phyloP scores from a whole-genome alignment of 805 yeast genomes.

The Tetrapisispora fleetii region DNA sequence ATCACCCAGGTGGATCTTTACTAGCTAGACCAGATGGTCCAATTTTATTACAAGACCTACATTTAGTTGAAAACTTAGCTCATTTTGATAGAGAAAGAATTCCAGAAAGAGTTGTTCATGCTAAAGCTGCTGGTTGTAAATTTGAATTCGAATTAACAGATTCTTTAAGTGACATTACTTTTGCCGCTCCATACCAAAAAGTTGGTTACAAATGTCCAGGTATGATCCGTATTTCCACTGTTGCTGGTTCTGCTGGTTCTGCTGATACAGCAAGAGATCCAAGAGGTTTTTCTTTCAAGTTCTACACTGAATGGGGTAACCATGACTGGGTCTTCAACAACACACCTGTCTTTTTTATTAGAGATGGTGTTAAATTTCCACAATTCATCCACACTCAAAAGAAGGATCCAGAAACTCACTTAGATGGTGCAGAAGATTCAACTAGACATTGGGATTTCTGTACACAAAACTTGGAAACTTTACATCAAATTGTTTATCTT shows the following conservation, averaged over 20 bases:
- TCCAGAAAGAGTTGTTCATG: conserved; percentile 61
- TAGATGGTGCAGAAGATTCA: conserved; percentile 37
- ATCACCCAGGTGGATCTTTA: conserved; percentile 46
- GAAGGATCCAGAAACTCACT: conserved; percentile 54
- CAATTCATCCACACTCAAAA: conserved; percentile 84
- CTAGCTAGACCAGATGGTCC: conserved; percentile 50
- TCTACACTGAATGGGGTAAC: conserved; percentile 78
- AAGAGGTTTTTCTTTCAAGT: conserved; percentile 72
- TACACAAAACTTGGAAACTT: conserved; percentile 43
- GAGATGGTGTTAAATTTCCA: conserved; percentile 73
- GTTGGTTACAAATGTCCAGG: conserved; percentile 36
- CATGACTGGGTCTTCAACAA: conserved; percentile 79
- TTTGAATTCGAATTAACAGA: conserved; percentile 52
- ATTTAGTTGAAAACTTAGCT: conserved; percentile 45
- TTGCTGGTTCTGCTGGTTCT: conserved; percentile 77
- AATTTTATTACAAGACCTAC: conserved; percentile 46
- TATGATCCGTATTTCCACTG: conserved; percentile 56
- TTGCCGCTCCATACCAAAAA: conserved; percentile 34
- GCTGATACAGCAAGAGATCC: conserved; percentile 84
- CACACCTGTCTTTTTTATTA: conserved; percentile 75
- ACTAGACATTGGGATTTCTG: conserved; percentile 50
- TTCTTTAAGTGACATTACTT: conserved; percentile 42
- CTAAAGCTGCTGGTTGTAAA: conserved; percentile 56
- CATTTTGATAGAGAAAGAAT: conserved; percentile 57
- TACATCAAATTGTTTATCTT: conserved; percentile 48